These are phyloP conservation scores for Colletotrichum sp. DNA, from an alignment of 2,329 filamentous ascomycete species.

Conservation along the genomic window DNA sequence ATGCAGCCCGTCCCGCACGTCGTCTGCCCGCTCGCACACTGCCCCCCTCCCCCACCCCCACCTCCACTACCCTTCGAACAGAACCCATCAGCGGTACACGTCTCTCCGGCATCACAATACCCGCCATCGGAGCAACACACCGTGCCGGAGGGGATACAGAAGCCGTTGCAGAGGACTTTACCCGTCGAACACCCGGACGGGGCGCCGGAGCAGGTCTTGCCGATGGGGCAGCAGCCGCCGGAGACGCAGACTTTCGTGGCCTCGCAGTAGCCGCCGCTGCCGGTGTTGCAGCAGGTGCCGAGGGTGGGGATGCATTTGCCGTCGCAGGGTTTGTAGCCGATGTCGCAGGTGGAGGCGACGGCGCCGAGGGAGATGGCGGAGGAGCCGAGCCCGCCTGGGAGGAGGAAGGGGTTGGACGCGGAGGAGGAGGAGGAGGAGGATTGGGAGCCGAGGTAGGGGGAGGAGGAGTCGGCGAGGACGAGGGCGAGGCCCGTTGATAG, in stretches of 20 bases:
- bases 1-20: slow-evolving; percentile 30
- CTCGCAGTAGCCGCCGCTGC: slow-evolving; percentile 34
- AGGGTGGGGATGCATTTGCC: slow-evolving; percentile 33
- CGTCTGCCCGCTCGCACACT: slow-evolving; percentile 18
- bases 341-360: slow-evolving; percentile 23
- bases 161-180: slow-evolving; percentile 29
- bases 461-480: neutral
- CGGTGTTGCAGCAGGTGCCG: slow-evolving; percentile 32
- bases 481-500: neutral
- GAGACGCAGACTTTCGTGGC: slow-evolving; percentile 31
- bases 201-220: slow-evolving; percentile 34
- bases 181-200: slow-evolving; percentile 28
- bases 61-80: slow-evolving; percentile 24
- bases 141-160: slow-evolving; percentile 34
- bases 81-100: slow-evolving; percentile 26
- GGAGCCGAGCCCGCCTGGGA: slow-evolving; percentile 24
- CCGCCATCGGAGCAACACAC: slow-evolving; percentile 33
- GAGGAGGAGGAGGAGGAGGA: neutral
- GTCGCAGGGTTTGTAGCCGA: slow-evolving; percentile 30
- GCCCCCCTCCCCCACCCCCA: slow-evolving; percentile 24
- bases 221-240: slow-evolving; percentile 37
- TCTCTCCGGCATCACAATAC: slow-evolving; percentile 35
- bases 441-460: neutral
- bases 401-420: neutral
- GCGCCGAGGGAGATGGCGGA: slow-evolving; percentile 24